These are phyloP conservation scores for Penstemon eatonii DNA, from an alignment of 257 asterid genomes.

Conservation along the genomic window DNA sequence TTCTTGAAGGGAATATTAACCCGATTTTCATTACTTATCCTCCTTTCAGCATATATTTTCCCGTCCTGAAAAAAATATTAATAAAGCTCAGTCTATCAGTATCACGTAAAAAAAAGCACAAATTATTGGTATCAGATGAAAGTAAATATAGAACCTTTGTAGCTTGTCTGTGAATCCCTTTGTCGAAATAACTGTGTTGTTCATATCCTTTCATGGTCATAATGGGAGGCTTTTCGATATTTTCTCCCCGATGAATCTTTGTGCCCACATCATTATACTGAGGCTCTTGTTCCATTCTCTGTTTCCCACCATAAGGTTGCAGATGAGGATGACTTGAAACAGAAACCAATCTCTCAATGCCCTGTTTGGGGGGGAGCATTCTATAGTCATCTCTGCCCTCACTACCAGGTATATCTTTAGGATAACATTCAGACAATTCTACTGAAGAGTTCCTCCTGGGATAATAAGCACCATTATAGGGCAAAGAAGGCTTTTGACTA, in stretches of 20 bases:
- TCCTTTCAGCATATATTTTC: constrained; percentile 33
- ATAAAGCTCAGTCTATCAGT: constrained; percentile 28
- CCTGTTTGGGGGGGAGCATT: constrained; percentile 35
- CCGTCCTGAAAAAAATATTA: constrained; percentile 40
- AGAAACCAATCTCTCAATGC: constrained; percentile 40
- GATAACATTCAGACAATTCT: constrained; percentile 46
- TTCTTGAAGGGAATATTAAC: constrained; percentile 33
- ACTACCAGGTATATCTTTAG: constrained; percentile 35
- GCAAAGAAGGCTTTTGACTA: constrained; percentile 38
- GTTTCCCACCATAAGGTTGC: constrained; percentile 31
- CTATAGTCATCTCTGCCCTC: constrained; percentile 44
- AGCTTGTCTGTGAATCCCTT: constrained; percentile 33
- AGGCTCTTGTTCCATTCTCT: constrained; percentile 32
- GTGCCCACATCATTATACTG: constrained; percentile 31
- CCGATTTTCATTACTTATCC: constrained; percentile 40
- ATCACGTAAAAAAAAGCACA: constrained; percentile 19
- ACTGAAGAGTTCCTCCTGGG: constrained; percentile 41
- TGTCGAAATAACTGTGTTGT: constrained; percentile 33
- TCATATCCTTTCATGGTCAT: constrained; percentile 29
- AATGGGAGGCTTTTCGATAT: constrained; percentile 38
- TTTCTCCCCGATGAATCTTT: constrained; percentile 36
- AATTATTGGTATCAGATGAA: background rate
- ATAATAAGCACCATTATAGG: constrained; percentile 39
- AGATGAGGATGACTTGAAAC: constrained; percentile 35
- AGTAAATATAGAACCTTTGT: constrained; percentile 41